These are phyloP conservation scores for Alternaria novae-zelandiae DNA, from an alignment of 2,329 filamentous ascomycete genomes.

Conservation along the genomic window DNA sequence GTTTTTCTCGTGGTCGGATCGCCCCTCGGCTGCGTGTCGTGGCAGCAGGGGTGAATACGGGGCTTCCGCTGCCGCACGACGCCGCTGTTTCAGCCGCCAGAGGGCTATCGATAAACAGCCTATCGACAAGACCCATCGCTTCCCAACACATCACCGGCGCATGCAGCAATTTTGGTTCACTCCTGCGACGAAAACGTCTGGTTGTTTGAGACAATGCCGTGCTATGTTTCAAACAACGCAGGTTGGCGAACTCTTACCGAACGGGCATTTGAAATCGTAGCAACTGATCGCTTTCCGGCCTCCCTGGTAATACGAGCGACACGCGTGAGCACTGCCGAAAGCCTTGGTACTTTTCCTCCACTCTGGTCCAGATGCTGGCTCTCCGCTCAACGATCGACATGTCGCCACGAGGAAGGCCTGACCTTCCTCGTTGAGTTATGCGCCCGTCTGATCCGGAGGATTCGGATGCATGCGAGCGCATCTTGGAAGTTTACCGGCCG, in stretches of 20 bases:
- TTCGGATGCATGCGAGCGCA: neutral
- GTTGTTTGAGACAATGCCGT: slow-evolving; percentile 4
- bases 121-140: slow-evolving; percentile 11
- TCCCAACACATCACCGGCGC: slow-evolving; percentile 15
- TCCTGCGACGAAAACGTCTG: neutral
- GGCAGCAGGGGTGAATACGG: slow-evolving; percentile 12
- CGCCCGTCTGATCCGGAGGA: neutral
- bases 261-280: neutral
- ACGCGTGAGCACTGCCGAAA: slow-evolving; percentile 1
- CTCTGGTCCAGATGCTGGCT: neutral
- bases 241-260: neutral
- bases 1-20: slow-evolving; percentile 12
- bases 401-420: neutral
- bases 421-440: neutral
- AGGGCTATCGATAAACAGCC: slow-evolving; percentile 24
- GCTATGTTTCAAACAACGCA: slow-evolving; percentile 6
- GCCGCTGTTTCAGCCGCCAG: slow-evolving; percentile 27
- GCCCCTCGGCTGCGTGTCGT: slow-evolving; percentile 11
- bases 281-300: neutral
- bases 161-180: slow-evolving; percentile 5
- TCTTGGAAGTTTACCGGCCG: neutral
- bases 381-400: neutral
- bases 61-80: slow-evolving; percentile 14
- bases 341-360: neutral
- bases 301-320: slow-evolving; percentile 2